Conservation (phyloP, 2,329 filamentous ascomycete species). For the Grosmannia serpens region DNA sequence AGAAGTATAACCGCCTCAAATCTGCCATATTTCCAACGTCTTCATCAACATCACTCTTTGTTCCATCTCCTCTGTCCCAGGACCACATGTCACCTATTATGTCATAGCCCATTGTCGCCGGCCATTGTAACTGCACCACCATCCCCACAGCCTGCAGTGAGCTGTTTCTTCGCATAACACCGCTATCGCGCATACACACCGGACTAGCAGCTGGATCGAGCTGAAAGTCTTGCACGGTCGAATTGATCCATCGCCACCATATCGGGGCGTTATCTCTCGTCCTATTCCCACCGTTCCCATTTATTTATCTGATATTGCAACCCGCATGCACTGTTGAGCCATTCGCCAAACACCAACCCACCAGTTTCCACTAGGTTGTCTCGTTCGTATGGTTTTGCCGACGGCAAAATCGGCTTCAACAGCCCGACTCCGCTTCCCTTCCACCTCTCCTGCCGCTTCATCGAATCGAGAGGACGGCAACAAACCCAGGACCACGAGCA, state of each 20-base stretch:
- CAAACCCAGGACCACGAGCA: background rate
- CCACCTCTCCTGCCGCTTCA: background rate
- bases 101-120: background rate
- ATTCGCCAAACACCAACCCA: background rate
- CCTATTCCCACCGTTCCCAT: background rate
- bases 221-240: background rate
- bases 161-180: background rate
- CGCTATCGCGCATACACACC: background rate
- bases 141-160: background rate
- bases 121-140: background rate
- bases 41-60: background rate
- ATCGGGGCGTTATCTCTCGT: background rate
- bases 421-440: background rate
- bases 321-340: background rate
- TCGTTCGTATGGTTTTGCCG: background rate
- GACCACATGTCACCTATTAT: background rate
- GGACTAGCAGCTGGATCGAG: background rate
- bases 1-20: background rate
- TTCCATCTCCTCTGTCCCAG: background rate
- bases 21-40: background rate
- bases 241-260: slow-evolving; percentile 1
- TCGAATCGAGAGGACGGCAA: background rate
- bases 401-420: background rate
- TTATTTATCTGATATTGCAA: background rate
- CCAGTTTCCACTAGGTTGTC: background rate